Evolutionary conservation across 495 filamentous ascomycete genomes (phyloP), one percentile per base, ranked within the genome.

Genomic region (Xanthoparmelia taractica): DNA sequence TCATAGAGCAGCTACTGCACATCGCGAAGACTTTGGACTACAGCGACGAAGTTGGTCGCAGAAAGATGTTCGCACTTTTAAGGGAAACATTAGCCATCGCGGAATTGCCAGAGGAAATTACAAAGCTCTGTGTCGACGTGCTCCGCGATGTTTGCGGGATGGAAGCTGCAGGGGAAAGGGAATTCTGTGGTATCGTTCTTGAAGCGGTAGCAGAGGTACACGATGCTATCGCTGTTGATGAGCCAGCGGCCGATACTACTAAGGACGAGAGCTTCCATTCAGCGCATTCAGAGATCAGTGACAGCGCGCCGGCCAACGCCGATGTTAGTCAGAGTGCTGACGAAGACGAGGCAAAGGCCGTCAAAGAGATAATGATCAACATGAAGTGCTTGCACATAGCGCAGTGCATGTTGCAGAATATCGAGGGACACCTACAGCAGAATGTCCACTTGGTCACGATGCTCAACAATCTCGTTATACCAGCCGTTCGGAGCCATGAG

Each of bases 381-480:
- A 90, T 96, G 85, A 97, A 97, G 73, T 97, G 94, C 76, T 81
- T 99, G 41, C 90, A 97, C 70, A 96, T 99, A 67, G 92, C 95
- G 29, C 91, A 95, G 69, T 97, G 91, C 79, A 96, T 96, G 92
- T 80, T 99, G 48, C 84, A 95, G 71, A 94, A 96, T 68, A 89
- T 97, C 2, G 77, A 88, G 59, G 89, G 91, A 27, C 85, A 87
- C 61, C 78, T 97, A 36, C 92, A 96, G 73, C 78, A 89, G 54
- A 96, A 96, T 73, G 84, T 85, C 63, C 85, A 95, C 69, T 76
- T 99, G 18, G 89, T 96, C 3, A 89, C 89, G 36, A 96, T 97
- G 89, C 80, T 97, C 48, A 97, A 99, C 73, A 97, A 95, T 69
- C 82, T 97, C 5, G 89, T 99, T 45, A 90, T 97, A 2, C 95